These are phyloP conservation scores for Aspergillus sp. DNA, from an alignment of 2,329 filamentous ascomycete species.

Conservation along the genomic window DNA sequence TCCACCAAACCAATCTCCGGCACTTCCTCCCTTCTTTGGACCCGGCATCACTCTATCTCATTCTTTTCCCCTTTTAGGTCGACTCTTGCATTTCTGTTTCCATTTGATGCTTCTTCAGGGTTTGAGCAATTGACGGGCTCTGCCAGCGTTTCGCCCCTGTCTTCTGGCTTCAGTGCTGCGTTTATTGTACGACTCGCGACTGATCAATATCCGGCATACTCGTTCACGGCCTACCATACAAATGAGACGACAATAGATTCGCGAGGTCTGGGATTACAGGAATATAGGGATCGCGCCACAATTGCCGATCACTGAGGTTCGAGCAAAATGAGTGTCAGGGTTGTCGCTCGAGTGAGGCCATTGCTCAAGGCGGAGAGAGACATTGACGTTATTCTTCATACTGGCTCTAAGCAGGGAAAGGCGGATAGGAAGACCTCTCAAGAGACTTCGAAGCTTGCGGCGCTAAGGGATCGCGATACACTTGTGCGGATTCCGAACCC, in stretches of 20 bases:
- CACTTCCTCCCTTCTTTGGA: background rate
- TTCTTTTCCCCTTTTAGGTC: background rate
- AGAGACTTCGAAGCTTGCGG: conserved; percentile 31
- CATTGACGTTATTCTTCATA: conserved; percentile 83
- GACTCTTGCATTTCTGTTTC: background rate
- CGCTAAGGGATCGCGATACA: conserved; percentile 60
- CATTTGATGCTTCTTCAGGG: background rate
- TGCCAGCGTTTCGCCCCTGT: background rate
- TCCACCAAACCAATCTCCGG: background rate
- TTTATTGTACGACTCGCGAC: background rate
- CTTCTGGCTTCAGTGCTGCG: background rate
- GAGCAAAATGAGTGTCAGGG: conserved; percentile 64
- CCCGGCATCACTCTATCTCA: background rate
- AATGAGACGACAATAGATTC: conserved; percentile 5
- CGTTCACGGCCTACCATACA: background rate
- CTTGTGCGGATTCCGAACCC: conserved; percentile 90
- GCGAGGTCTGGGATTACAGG: background rate
- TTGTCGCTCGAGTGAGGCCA: conserved; percentile 88
- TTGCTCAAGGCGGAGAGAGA: conserved; percentile 84
- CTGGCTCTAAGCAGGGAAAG: conserved; percentile 50
- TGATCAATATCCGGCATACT: background rate
- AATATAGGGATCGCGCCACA: background rate
- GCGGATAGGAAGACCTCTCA: conserved; percentile 32
- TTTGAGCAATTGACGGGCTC: background rate
- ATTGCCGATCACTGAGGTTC: background rate